A percentile compares a stretch with the other conserved stretches of the same genome.
Conservation (phyloP, 2,329 filamentous ascomycete species). For the Fusarium gaditjirri region DNA sequence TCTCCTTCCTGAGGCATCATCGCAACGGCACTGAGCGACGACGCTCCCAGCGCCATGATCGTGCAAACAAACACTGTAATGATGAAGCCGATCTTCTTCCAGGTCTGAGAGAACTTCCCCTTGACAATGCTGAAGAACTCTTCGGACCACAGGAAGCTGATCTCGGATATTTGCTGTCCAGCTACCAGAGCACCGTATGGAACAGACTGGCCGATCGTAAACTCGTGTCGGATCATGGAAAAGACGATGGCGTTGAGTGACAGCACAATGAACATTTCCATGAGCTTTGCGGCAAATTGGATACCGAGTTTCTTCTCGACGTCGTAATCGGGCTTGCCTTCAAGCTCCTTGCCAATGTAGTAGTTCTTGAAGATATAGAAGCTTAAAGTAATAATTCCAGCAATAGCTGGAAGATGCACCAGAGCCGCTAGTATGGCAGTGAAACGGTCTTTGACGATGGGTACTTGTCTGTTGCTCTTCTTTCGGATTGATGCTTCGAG, state of each 20-base stretch:
- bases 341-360: slow-evolving; percentile 38
- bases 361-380: slow-evolving; percentile 41
- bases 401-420: slow-evolving; percentile 34
- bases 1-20: slow-evolving; percentile 40
- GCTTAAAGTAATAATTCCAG: slow-evolving; percentile 27
- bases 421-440: slow-evolving; percentile 23
- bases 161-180: slow-evolving; percentile 33
- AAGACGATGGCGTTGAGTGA: slow-evolving; percentile 34
- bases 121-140: slow-evolving; percentile 33
- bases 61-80: slow-evolving; percentile 22
- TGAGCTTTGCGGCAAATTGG: slow-evolving; percentile 35
- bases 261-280: slow-evolving; percentile 37
- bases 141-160: slow-evolving; percentile 37
- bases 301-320: slow-evolving; percentile 36
- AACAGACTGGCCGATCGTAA: slow-evolving; percentile 29
- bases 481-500: slow-evolving; percentile 7
- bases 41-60: slow-evolving; percentile 30
- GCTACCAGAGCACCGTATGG: slow-evolving; percentile 36
- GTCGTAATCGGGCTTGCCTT: slow-evolving; percentile 28
- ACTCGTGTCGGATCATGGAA: slow-evolving; percentile 33
- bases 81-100: slow-evolving; percentile 36
- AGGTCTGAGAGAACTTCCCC: slow-evolving; percentile 26
- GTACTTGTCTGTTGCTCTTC: slow-evolving; percentile 14
- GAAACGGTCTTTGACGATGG: slow-evolving; percentile 34
- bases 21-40: slow-evolving; percentile 36